phyloP scores from a whole-genome alignment of 495 filamentous ascomycete species.

The Talaromyces adpressus region DNA sequence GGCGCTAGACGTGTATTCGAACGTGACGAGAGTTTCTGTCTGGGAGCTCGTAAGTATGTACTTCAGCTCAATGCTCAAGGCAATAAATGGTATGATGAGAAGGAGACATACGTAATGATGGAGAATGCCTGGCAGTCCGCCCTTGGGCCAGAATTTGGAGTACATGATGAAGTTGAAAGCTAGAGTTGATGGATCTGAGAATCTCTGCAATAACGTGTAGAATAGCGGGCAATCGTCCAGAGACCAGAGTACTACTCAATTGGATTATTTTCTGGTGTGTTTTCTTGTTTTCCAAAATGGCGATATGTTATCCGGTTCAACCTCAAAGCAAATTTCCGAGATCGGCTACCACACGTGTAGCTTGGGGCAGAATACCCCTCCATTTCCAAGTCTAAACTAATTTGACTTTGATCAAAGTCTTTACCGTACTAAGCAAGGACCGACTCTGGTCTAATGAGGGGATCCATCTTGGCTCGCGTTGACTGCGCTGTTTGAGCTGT shows the following conservation, averaged over 20 bases:
- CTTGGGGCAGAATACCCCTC: background rate
- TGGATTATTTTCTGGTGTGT: background rate
- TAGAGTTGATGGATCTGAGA: background rate
- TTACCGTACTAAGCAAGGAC: background rate
- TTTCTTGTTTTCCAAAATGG: background rate
- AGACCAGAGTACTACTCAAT: background rate
- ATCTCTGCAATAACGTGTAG: background rate
- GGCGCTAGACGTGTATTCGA: conserved; percentile 31
- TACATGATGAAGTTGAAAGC: conserved; percentile 23
- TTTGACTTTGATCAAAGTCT: background rate
- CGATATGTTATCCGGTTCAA: background rate
- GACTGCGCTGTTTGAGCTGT: background rate
- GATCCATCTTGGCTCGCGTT: background rate
- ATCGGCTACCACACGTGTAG: background rate
- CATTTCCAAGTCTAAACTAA: background rate
- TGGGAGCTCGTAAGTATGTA: conserved; percentile 6
- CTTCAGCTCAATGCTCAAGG: conserved; percentile 1
- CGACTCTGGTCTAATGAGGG: background rate
- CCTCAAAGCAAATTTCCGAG: conserved; percentile 1
- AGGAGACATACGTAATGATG: conserved; percentile 43
- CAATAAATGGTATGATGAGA: background rate
- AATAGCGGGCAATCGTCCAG: background rate
- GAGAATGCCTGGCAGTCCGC: conserved; percentile 44
- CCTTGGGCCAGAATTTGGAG: conserved; percentile 44
- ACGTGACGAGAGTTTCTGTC: conserved; percentile 41